phyloP scores from a whole-genome alignment of 164 flowering plant species.

The Chimonanthus praecox region DNA sequence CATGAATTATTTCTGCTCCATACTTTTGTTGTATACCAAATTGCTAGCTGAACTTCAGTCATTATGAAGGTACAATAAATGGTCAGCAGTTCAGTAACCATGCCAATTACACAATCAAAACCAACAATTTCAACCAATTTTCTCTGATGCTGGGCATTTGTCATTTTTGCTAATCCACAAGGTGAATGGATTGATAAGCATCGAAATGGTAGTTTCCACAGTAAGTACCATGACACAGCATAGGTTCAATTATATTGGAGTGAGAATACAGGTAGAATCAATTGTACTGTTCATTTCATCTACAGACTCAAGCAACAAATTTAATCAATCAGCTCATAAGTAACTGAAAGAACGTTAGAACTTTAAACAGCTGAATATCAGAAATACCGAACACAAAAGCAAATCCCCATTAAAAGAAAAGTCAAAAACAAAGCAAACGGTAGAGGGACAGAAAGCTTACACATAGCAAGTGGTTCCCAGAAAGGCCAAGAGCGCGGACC shows the following conservation, averaged over 20 bases:
- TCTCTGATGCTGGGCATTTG: background rate
- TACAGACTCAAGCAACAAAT: background rate
- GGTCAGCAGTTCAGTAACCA: background rate
- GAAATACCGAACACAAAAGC: background rate
- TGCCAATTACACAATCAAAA: background rate
- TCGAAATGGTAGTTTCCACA: background rate
- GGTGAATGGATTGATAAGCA: background rate
- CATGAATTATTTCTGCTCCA: too few relatives aligned
- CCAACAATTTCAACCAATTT: background rate
- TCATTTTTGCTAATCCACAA: background rate
- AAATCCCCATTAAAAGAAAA: background rate
- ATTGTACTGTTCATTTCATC: background rate
- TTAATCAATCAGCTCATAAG: background rate
- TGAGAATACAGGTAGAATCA: background rate
- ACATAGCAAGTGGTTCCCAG: conserved; percentile 55
- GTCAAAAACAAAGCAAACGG: background rate
- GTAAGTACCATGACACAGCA: too few relatives aligned
- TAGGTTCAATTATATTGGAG: background rate
- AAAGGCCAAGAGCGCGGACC: conserved; percentile 82
- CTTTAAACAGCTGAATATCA: background rate
- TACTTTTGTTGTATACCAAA: too few relatives aligned
- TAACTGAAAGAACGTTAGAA: background rate
- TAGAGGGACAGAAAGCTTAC: conserved; percentile 31
- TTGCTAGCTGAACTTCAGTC: background rate
- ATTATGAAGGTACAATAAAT: background rate